phyloP scores from a whole-genome alignment of 345 rosid genomes.

The Euphorbia tirucalli region DNA sequence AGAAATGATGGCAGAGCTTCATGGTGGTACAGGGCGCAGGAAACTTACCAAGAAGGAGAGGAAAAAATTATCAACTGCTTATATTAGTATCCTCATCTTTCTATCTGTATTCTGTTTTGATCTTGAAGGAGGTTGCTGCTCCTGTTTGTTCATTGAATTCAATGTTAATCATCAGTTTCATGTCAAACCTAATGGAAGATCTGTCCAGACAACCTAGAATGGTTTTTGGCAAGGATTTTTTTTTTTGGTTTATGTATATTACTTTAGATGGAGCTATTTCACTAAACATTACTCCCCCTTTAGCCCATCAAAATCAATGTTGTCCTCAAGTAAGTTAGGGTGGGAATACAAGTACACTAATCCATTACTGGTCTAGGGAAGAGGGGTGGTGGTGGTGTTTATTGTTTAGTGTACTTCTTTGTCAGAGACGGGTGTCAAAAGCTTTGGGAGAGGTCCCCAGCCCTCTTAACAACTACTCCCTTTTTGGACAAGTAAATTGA shows the following conservation, averaged over 20 bases:
- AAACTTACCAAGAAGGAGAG: slow-evolving; percentile 60
- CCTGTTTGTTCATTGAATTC: background rate
- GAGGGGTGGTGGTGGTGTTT: no score
- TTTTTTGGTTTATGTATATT: background rate
- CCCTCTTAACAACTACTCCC: no score
- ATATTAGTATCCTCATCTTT: slow-evolving; percentile 44
- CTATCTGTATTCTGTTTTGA: background rate
- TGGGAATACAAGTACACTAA: no score
- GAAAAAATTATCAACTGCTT: slow-evolving; percentile 42
- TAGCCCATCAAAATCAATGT: no score
- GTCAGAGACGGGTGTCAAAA: no score
- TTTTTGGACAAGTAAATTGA: no score
- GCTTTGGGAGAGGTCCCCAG: no score
- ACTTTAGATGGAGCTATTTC: slow-evolving; percentile 4
- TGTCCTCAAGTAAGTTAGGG: no score
- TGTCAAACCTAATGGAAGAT: background rate
- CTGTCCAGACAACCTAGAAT: background rate
- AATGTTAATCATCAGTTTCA: background rate
- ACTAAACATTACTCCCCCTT: no score
- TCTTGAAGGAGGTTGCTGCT: background rate
- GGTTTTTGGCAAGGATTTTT: background rate
- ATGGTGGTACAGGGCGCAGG: slow-evolving; percentile 36
- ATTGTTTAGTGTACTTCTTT: no score
- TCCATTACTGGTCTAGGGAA: no score
- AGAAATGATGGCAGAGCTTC: slow-evolving; percentile 30